phyloP scores from a whole-genome alignment of 1,139 yeast genomes.

The Magnusiomyces paraingens region DNA sequence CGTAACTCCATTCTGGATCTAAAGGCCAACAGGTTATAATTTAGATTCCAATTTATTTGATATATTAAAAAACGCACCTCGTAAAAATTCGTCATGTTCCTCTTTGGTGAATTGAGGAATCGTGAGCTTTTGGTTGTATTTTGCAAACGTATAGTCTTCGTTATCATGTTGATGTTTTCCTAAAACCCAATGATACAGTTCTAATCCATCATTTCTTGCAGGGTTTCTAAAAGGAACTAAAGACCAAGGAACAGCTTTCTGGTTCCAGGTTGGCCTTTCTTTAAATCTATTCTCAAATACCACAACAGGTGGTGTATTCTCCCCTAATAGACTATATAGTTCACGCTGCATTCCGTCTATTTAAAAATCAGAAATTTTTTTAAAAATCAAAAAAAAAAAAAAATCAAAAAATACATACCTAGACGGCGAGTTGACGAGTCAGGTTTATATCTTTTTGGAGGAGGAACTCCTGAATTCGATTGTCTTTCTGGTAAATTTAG shows the following conservation, averaged over 20 bases:
- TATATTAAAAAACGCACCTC: conserved; percentile 22
- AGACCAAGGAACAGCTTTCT: conserved; percentile 79
- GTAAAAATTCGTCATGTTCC: conserved; percentile 43
- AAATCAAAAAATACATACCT: conserved; percentile 8
- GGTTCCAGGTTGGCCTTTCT: conserved; percentile 53
- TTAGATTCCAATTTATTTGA: conserved; percentile 21
- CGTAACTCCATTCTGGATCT: conserved; percentile 56
- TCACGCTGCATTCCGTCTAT: conserved; percentile 86
- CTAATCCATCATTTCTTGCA: conserved; percentile 44
- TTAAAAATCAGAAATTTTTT: conserved; percentile 11
- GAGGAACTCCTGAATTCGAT: conserved; percentile 28
- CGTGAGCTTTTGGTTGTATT: conserved; percentile 62
- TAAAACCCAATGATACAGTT: conserved; percentile 79
- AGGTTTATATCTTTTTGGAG: conserved; percentile 27
- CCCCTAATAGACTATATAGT: conserved; percentile 79
- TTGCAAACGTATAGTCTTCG: conserved; percentile 61
- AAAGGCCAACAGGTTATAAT: conserved; percentile 16
- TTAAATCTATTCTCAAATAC: conserved; percentile 51
- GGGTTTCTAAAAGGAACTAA: conserved; percentile 54
- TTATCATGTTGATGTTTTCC: conserved; percentile 50
- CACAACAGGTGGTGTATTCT: conserved; percentile 82
- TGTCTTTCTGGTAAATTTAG: conserved; percentile 48
- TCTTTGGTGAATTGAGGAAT: conserved; percentile 65
- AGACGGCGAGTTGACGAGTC: conserved; percentile 21
- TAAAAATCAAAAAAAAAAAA: not conserved